phyloP scores from a whole-genome alignment of 2,329 filamentous ascomycete species.

The Lasiodiplodia citricola region DNA sequence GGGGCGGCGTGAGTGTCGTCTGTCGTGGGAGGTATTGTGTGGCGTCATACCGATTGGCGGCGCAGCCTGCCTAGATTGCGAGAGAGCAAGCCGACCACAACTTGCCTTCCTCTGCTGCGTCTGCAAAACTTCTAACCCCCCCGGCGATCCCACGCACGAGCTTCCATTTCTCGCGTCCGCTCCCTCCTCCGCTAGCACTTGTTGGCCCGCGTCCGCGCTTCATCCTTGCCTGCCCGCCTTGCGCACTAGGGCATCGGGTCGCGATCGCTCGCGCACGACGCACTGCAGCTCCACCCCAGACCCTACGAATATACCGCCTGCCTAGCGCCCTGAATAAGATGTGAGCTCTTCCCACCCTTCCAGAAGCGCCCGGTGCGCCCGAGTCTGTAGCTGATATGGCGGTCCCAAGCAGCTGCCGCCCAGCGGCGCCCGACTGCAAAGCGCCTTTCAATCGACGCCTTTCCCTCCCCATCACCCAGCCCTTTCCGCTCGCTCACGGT shows the following conservation, averaged over 20 bases:
- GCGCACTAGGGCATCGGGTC: slow-evolving; percentile 2
- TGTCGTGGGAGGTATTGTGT: too few relatives aligned
- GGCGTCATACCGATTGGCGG: too few relatives aligned
- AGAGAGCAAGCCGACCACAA: too few relatives aligned
- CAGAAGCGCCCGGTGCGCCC: not conserved
- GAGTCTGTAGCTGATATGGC: slow-evolving; percentile 33
- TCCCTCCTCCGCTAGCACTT: slow-evolving; percentile 7
- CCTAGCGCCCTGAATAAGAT: slow-evolving; percentile 10
- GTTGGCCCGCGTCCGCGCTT: not conserved
- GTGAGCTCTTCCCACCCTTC: not conserved
- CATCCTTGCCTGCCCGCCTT: not conserved
- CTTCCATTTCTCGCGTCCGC: not conserved
- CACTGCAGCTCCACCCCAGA: slow-evolving; percentile 1
- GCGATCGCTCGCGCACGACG: not conserved
- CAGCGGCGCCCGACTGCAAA: slow-evolving; percentile 27
- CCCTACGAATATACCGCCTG: not conserved
- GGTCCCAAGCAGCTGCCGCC: slow-evolving; percentile 34
- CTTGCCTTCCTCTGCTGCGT: not conserved
- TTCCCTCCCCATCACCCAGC: slow-evolving; percentile 24
- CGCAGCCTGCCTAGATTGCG: too few relatives aligned
- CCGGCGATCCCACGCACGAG: slow-evolving; percentile 7
- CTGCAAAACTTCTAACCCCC: not conserved
- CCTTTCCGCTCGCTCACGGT: slow-evolving; percentile 34
- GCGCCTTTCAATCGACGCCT: slow-evolving; percentile 28
- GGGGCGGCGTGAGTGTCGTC: not conserved